These are phyloP conservation scores for Fusarium foetens DNA, from an alignment of 2,329 filamentous ascomycete genomes.

Conservation along the genomic window DNA sequence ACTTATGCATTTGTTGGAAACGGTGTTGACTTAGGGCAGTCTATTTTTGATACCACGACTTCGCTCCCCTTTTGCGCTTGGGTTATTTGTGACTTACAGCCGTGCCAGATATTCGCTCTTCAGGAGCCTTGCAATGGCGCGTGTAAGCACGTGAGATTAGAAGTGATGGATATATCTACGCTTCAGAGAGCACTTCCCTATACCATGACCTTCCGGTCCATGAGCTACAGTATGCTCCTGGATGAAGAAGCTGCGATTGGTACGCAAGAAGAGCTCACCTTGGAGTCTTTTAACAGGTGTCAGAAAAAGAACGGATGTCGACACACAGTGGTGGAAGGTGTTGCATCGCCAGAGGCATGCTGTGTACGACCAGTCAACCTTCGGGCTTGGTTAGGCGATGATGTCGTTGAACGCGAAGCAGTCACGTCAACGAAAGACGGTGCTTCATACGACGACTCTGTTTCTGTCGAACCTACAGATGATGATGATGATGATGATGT, in stretches of 20 bases:
- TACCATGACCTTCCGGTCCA: not conserved
- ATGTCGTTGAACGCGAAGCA: accelerated
- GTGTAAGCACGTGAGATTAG: not conserved
- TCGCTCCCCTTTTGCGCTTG: not conserved
- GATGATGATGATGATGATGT: too few species aligned
- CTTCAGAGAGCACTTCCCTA: not conserved
- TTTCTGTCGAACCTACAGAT: accelerated
- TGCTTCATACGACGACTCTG: not conserved
- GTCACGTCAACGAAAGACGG: accelerated
- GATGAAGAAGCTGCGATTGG: not conserved
- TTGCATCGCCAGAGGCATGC: not conserved
- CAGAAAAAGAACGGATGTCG: not conserved
- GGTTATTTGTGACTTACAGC: not conserved
- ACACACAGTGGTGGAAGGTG: not conserved
- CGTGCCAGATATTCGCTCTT: not conserved
- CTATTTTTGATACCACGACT: accelerated
- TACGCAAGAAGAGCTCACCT: not conserved
- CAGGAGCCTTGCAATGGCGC: accelerated
- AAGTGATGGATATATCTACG: not conserved
- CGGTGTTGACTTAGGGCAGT: not conserved
- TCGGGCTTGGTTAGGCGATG: not conserved
- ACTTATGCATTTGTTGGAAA: not conserved
- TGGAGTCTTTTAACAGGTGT: not conserved
- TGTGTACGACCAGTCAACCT: not conserved
- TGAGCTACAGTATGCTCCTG: not conserved